Evolutionary conservation across 2,329 filamentous ascomycete genomes (phyloP).

Genomic region (Talaromyces sp.): DNA sequence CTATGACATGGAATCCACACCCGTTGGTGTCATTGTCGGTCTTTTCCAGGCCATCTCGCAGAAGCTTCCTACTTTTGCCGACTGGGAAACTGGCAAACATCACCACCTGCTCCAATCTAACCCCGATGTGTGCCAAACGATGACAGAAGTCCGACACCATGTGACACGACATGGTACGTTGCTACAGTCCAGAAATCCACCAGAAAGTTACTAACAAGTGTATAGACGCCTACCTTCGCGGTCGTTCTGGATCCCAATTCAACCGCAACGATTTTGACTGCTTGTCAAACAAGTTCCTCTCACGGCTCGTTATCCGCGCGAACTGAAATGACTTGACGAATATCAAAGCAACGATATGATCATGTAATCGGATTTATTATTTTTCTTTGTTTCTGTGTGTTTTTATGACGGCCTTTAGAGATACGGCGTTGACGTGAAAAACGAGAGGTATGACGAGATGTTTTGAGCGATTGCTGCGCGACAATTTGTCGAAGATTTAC

Average conservation of each 20-base stretch:
- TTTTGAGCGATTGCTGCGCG: conserved; percentile 7
- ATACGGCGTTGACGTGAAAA: conserved; percentile 9
- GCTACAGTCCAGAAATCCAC: conserved; percentile 36
- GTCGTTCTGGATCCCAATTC: conserved; percentile 74
- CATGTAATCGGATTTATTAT: conserved; percentile 15
- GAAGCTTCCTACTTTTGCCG: conserved; percentile 84
- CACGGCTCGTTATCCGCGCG: conserved; percentile 90
- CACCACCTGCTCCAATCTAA: conserved; percentile 89
- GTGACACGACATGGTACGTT: conserved; percentile 87
- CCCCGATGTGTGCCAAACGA: conserved; percentile 82
- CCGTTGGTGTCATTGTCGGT: conserved; percentile 92
- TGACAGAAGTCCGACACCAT: conserved; percentile 92
- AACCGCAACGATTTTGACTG: conserved; percentile 91
- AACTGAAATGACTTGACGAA: conserved; percentile 51
- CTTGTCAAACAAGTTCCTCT: conserved; percentile 94
- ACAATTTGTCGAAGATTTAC: not conserved
- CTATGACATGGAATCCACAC: conserved; percentile 91
- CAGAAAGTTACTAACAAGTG: not conserved
- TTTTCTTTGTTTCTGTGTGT: conserved; percentile 5
- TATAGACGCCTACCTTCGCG: conserved; percentile 78
- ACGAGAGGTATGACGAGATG: conserved; percentile 2
- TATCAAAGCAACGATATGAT: conserved; percentile 10
- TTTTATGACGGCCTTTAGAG: conserved; percentile 9
- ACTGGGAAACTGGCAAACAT: conserved; percentile 91
- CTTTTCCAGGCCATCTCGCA: conserved; percentile 97